Conservation (phyloP, 2,329 filamentous ascomycete genomes). For the Alternaria ethzedia region DNA sequence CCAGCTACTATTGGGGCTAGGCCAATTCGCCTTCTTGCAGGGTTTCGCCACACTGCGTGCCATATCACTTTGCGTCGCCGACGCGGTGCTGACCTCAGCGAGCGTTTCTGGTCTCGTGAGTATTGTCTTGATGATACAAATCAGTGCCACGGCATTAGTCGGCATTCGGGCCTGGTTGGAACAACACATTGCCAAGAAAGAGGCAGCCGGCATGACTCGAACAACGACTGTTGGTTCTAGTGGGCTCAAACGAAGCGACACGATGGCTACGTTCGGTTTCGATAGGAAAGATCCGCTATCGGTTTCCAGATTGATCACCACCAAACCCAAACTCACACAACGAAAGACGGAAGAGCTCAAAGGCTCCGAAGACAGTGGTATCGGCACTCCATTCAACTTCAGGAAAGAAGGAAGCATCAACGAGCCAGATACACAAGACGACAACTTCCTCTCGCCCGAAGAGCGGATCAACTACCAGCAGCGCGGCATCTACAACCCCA, state of each 20-base stretch:
- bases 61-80: slow-evolving; percentile 36
- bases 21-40: slow-evolving; percentile 27
- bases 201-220: slow-evolving; percentile 1
- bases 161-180: slow-evolving; percentile 34
- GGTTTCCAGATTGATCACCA: slow-evolving; percentile 2
- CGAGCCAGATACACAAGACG: background rate
- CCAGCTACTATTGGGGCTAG: slow-evolving; percentile 25
- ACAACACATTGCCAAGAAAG: slow-evolving; percentile 29
- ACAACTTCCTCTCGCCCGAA: background rate
- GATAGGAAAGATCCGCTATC: slow-evolving; percentile 14
- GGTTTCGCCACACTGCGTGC: slow-evolving; percentile 31
- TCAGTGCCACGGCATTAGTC: slow-evolving; percentile 27
- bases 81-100: slow-evolving; percentile 31
- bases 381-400: slow-evolving; percentile 30
- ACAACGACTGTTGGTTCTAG: background rate
- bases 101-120: slow-evolving; percentile 20
- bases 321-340: slow-evolving; percentile 5
- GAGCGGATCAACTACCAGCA: slow-evolving; percentile 15
- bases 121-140: slow-evolving; percentile 28
- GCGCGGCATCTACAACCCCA: slow-evolving; percentile 16
- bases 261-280: slow-evolving; percentile 28
- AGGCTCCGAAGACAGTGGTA: slow-evolving; percentile 27
- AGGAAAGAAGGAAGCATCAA: slow-evolving; percentile 25
- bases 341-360: slow-evolving; percentile 23
- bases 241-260: slow-evolving; percentile 9